Percentiles rank a stretch among this genome's conserved stretches.
These are phyloP conservation scores for Musa acuminata DNA, from an alignment of 176 grass and related monocot genomes.

Conservation along the genomic window DNA sequence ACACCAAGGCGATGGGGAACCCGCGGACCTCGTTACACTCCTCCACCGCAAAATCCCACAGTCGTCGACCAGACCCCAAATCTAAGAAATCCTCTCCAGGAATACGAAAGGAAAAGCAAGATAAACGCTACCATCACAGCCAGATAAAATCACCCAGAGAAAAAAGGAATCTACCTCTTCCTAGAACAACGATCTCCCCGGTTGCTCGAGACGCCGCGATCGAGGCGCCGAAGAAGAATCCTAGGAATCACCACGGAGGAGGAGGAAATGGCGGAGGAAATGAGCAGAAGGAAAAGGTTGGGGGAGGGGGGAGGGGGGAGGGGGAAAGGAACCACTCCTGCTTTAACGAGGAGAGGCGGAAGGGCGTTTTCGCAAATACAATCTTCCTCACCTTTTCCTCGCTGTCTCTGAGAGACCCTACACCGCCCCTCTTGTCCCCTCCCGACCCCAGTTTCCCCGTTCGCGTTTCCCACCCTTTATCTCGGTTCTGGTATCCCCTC, in stretches of 20 bases:
- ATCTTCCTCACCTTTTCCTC: neutral
- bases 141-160: no score
- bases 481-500: neutral
- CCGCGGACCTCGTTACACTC: no score
- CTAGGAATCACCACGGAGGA: neutral
- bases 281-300: neutral
- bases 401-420: conserved; percentile 26
- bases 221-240: neutral
- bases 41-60: no score
- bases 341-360: conserved; percentile 7
- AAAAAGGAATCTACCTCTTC: neutral
- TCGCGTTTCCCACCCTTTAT: neutral
- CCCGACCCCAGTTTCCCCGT: neutral
- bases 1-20: no score
- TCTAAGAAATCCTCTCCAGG: no score
- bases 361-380: conserved; percentile 1
- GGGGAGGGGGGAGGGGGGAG: no score
- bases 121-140: no score
- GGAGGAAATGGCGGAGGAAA: neutral
- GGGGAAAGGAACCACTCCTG: conserved; percentile 2
- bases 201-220: neutral
- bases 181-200: neutral
- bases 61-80: no score
- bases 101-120: no score
- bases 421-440: conserved; percentile 21